A percentile compares a stretch with the other conserved stretches of the same genome.
Evolutionary conservation across 768 basidiomycete genomes (phyloP).

Genomic region (Tricholoma matsutake): DNA sequence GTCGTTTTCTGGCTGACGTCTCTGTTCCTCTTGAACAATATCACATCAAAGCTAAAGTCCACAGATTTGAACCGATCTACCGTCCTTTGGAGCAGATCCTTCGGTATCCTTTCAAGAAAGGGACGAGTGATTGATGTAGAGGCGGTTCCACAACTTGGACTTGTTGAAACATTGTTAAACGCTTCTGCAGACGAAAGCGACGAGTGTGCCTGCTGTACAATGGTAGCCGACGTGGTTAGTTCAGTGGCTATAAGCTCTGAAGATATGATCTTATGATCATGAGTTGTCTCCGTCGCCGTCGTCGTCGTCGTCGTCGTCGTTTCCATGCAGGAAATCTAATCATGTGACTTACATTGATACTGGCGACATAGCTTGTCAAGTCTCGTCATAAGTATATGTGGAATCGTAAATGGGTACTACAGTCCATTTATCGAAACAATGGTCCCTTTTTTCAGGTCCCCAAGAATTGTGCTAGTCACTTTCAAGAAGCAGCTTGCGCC

Average conservation of each 20-base stretch:
- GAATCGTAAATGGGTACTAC: no score
- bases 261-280: not conserved
- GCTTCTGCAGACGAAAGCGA: not conserved
- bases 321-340: no score
- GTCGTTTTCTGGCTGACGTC: not conserved
- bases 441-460: no score
- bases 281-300: not conserved
- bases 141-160: not conserved
- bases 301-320: not conserved
- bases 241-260: not conserved
- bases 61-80: not conserved
- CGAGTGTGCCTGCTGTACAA: not conserved
- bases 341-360: no score
- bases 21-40: not conserved
- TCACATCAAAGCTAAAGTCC: constrained; percentile 1
- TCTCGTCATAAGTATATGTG: no score
- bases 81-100: not conserved
- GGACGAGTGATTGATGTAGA: not conserved
- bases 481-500: no score
- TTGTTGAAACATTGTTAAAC: not conserved
- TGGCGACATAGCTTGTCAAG: no score
- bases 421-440: no score
- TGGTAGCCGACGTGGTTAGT: not conserved
- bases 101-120: not conserved
- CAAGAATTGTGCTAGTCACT: no score